Evolutionary conservation across 129 eudicot species (phyloP).

Genomic region (Chrysanthemum seticuspe): DNA sequence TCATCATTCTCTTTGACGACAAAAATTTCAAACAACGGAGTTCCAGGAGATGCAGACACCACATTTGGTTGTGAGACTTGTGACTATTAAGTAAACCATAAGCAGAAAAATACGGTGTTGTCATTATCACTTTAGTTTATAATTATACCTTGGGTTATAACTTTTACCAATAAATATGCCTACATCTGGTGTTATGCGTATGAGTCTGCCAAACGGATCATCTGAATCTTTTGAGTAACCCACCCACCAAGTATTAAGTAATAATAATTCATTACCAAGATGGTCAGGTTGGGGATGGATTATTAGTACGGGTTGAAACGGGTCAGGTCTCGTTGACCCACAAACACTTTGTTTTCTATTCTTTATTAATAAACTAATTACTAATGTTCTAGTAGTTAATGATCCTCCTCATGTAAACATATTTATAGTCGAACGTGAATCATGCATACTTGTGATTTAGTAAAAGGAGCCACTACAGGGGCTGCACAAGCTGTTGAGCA

Average conservation of each 20-base stretch:
- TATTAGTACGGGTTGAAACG: background rate
- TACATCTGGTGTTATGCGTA: constrained; percentile 82
- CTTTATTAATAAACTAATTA: too few relatives aligned
- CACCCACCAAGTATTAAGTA: constrained; percentile 73
- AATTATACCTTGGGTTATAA: constrained; percentile 82
- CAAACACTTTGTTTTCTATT: background rate
- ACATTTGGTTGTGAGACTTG: constrained; percentile 47
- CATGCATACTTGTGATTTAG: too few relatives aligned
- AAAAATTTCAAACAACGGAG: constrained; percentile 86
- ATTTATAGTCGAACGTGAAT: too few relatives aligned
- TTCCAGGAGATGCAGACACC: constrained; percentile 93
- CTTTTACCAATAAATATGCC: constrained; percentile 87
- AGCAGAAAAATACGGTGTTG: constrained; percentile 6
- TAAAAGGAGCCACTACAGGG: too few relatives aligned
- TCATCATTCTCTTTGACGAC: constrained; percentile 57
- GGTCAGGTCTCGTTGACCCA: too few relatives aligned
- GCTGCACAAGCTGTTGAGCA: too few relatives aligned
- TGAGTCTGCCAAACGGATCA: constrained; percentile 89
- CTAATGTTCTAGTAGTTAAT: too few relatives aligned
- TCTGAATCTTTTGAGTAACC: constrained; percentile 87
- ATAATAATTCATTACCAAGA: constrained; percentile 3
- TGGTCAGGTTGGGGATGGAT: background rate
- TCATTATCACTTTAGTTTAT: background rate
- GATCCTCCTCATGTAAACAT: too few relatives aligned
- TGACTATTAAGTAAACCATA: constrained; percentile 20